Percentiles rank a stretch among this genome's conserved stretches.
These are phyloP conservation scores for Jaltomata sinuosa DNA, from an alignment of 257 asterid genomes.

Conservation along the genomic window DNA sequence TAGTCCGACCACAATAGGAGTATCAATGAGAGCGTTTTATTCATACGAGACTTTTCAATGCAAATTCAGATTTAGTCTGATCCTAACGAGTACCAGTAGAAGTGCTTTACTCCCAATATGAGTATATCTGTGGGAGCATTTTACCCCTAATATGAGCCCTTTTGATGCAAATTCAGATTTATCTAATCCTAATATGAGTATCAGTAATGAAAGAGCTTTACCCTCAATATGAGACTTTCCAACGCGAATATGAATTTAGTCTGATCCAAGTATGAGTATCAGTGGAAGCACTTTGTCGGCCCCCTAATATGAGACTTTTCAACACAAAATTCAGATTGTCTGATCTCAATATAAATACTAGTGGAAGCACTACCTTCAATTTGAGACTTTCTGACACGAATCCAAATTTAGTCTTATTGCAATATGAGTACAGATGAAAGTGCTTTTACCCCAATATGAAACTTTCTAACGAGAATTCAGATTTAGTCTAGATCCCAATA, in stretches of 20 bases:
- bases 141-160: background rate
- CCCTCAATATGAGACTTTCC: background rate
- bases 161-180: background rate
- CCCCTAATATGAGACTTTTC: background rate
- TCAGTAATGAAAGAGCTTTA: background rate
- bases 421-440: too few relatives aligned
- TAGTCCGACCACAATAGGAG: background rate
- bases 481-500: background rate
- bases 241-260: background rate
- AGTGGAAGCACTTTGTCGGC: background rate
- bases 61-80: background rate
- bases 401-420: too few relatives aligned
- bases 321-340: accelerated
- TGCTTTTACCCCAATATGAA: too few relatives aligned
- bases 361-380: background rate
- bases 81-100: background rate
- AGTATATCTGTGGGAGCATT: background rate
- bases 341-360: background rate
- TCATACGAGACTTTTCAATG: background rate
- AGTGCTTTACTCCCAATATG: background rate
- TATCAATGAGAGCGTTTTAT: background rate
- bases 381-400: too few relatives aligned
- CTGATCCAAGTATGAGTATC: background rate
- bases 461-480: background rate
- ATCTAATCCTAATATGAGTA: background rate